Percentiles rank a stretch among this genome's conserved stretches.
Conservation (phyloP, 1,284 basidiomycete genomes). For the Ceratobasidium sp. region DNA sequence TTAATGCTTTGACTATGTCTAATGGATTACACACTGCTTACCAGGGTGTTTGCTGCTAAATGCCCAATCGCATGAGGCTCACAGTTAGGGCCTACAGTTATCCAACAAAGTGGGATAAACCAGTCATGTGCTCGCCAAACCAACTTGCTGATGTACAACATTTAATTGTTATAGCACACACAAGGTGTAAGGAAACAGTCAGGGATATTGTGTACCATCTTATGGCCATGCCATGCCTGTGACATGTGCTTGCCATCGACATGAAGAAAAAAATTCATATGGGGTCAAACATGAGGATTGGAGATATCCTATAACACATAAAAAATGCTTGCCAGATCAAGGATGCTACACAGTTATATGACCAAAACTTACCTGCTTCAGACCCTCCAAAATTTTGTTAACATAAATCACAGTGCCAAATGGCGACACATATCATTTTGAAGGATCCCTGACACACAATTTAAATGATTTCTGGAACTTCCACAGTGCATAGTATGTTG, state of each 20-base stretch:
- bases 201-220: background rate
- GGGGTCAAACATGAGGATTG: constrained; percentile 27
- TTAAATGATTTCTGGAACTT: background rate
- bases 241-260: constrained; percentile 9
- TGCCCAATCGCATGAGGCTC: constrained; percentile 1
- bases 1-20: background rate
- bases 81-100: background rate
- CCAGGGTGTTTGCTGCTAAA: background rate
- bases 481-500: background rate
- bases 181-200: background rate
- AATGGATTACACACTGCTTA: background rate
- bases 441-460: background rate
- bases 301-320: constrained; percentile 35
- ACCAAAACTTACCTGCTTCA: constrained; percentile 11
- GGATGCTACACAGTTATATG: too few species aligned
- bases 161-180: background rate
- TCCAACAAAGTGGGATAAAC: constrained; percentile 20
- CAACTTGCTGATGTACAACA: constrained; percentile 9
- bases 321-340: background rate
- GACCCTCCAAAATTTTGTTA: background rate
- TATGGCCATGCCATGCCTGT: constrained; percentile 32
- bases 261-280: constrained; percentile 35
- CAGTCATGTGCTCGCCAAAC: constrained; percentile 1
- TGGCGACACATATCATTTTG: background rate
- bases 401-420: constrained; percentile 15